Percentiles rank a stretch among this genome's conserved stretches.
Evolutionary conservation across 2,329 filamentous ascomycete species (phyloP).

Genomic region (Botrytis byssoidea): DNA sequence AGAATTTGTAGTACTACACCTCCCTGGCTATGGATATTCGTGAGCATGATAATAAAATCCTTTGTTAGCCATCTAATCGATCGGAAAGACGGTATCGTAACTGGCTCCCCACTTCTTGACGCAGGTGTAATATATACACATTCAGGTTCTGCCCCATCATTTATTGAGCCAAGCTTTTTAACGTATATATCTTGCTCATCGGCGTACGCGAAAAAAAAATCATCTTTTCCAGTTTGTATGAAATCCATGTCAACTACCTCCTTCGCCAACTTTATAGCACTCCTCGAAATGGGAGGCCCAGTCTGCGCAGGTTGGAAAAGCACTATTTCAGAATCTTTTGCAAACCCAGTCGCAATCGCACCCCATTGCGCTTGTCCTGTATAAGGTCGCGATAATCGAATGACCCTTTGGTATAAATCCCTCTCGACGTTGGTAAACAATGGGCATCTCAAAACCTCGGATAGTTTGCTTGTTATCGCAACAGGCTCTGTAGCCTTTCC

Average conservation of each 20-base stretch:
- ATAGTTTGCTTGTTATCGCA: constrained; percentile 43
- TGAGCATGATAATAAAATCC: constrained; percentile 55
- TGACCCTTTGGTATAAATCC: constrained; percentile 58
- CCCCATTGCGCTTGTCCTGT: constrained; percentile 63
- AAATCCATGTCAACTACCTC: constrained; percentile 72
- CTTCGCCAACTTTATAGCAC: constrained; percentile 50
- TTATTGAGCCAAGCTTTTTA: constrained; percentile 39
- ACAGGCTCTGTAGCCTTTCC: constrained; percentile 38
- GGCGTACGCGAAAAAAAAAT: constrained; percentile 76
- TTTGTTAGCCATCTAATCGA: constrained; percentile 59
- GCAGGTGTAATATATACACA: constrained; percentile 56
- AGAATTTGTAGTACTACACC: constrained; percentile 58
- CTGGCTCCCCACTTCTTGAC: constrained; percentile 44
- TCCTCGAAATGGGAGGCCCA: constrained; percentile 50
- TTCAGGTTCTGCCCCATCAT: constrained; percentile 47
- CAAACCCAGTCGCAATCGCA: constrained; percentile 75
- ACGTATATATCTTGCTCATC: constrained; percentile 72
- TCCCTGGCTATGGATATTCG: constrained; percentile 58
- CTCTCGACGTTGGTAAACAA: constrained; percentile 52
- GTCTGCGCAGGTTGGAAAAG: constrained; percentile 66
- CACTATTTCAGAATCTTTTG: constrained; percentile 73
- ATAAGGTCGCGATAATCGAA: constrained; percentile 53
- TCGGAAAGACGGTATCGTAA: constrained; percentile 52
- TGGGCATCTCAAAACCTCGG: constrained; percentile 52
- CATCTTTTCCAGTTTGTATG: constrained; percentile 57